phyloP scores from a whole-genome alignment of 106 monocot species.

The Alisma plantagoaquatica region DNA sequence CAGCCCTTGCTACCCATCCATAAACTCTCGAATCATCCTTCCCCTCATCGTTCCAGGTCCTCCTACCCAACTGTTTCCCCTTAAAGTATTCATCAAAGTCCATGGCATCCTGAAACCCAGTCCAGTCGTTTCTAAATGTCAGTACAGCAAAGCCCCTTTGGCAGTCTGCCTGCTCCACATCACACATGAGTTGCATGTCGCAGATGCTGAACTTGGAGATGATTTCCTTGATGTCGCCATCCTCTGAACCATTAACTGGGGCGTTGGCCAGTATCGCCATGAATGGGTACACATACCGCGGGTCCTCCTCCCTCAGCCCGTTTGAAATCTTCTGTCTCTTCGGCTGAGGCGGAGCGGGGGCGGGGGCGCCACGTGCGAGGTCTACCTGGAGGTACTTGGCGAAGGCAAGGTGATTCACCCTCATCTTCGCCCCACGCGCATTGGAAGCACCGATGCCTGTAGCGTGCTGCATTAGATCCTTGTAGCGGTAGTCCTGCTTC shows the following conservation, averaged over 20 bases:
- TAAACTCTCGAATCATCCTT: constrained; percentile 4
- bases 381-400: constrained; percentile 28
- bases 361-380: background rate
- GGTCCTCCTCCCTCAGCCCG: constrained; percentile 11
- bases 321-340: background rate
- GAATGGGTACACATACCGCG: constrained; percentile 61
- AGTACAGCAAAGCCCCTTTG: constrained; percentile 12
- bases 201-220: constrained; percentile 28
- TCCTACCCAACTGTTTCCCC: constrained; percentile 22
- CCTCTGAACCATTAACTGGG: constrained; percentile 4
- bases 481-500: constrained; percentile 48
- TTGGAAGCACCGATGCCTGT: constrained; percentile 35
- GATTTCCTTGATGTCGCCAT: constrained; percentile 5
- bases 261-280: constrained; percentile 37
- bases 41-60: constrained; percentile 16
- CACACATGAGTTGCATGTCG: constrained; percentile 11
- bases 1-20: constrained; percentile 44
- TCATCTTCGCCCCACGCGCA: constrained; percentile 12
- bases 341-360: too few relatives aligned
- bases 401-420: constrained; percentile 41
- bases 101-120: constrained; percentile 48
- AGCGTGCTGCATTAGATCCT: constrained; percentile 49
- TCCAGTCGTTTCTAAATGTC: constrained; percentile 45
- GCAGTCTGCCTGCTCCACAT: background rate
- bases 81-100: constrained; percentile 29